A percentile compares a stretch with the other conserved stretches of the same genome.
These are phyloP conservation scores for Linnemannia zychae DNA, from an alignment of 192 early-diverging fungal species.

Conservation along the genomic window DNA sequence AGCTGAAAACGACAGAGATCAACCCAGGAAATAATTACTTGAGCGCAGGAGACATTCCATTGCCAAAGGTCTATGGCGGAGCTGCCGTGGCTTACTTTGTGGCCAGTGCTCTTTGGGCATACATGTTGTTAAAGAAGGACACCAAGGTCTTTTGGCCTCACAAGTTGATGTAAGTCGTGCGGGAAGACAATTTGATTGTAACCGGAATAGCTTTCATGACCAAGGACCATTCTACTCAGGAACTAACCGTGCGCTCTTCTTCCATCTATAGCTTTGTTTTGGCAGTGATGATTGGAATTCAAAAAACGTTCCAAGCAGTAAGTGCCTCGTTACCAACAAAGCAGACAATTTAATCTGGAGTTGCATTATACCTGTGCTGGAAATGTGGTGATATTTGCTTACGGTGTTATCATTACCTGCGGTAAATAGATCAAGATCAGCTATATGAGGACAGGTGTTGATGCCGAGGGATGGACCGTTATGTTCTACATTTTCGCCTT, in stretches of 20 bases:
- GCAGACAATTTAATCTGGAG: neutral
- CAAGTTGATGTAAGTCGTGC: conserved; percentile 60
- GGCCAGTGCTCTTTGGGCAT: conserved; percentile 53
- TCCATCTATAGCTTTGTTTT: conserved; percentile 52
- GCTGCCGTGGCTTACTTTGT: conserved; percentile 54
- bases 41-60: conserved; percentile 67
- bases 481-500: conserved; percentile 70
- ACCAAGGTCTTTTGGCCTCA: conserved; percentile 65
- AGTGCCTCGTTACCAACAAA: neutral
- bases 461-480: conserved; percentile 66
- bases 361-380: neutral
- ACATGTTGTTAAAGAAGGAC: conserved; percentile 47
- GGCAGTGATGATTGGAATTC: conserved; percentile 59
- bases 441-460: conserved; percentile 62
- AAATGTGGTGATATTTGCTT: neutral
- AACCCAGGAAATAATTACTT: conserved; percentile 65
- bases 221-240: neutral
- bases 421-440: conserved; percentile 58
- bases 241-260: neutral
- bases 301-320: conserved; percentile 68
- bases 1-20: conserved; percentile 61
- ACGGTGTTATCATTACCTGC: neutral
- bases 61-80: conserved; percentile 60
- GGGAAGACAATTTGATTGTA: too few species aligned
- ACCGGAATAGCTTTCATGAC: neutral